Percentiles rank a stretch among this genome's conserved stretches.
Conservation (phyloP, 306 rosid species). For the Cucurbita argyrosperma region DNA sequence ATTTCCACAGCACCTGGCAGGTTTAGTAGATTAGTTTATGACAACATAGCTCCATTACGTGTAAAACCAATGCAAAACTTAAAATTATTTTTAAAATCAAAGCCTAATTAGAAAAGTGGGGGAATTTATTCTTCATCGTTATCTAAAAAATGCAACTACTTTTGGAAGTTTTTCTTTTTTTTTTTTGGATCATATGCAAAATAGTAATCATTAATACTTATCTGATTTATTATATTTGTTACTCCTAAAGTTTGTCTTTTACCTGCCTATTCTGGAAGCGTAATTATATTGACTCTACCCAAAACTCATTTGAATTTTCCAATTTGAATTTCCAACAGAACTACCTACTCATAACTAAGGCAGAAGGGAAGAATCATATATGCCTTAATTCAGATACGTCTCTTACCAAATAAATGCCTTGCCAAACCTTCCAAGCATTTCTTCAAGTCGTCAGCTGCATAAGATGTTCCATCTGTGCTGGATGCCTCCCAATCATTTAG, state of each 20-base stretch:
- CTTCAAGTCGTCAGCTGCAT: slow-evolving; percentile 74
- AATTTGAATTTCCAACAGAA: background rate
- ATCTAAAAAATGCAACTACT: background rate
- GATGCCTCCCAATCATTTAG: slow-evolving; percentile 65
- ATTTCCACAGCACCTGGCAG: slow-evolving; percentile 79
- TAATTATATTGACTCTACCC: background rate
- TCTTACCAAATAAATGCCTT: slow-evolving; percentile 72
- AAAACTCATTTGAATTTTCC: background rate
- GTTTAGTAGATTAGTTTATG: slow-evolving; percentile 6
- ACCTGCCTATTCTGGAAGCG: background rate
- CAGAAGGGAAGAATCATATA: background rate
- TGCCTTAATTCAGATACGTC: background rate
- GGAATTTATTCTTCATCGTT: background rate
- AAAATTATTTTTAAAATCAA: background rate
- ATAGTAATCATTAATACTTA: background rate
- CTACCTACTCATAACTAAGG: background rate
- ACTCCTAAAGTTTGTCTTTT: background rate
- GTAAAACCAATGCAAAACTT: background rate
- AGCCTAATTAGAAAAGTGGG: background rate
- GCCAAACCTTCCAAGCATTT: slow-evolving; percentile 97
- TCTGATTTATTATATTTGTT: background rate
- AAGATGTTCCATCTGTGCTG: slow-evolving; percentile 62
- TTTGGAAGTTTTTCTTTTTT: background rate
- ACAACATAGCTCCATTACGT: slow-evolving; percentile 4
- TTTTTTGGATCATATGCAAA: background rate